These are phyloP conservation scores for Daldinia loculata DNA, from an alignment of 495 filamentous ascomycete species.

Conservation along the genomic window DNA sequence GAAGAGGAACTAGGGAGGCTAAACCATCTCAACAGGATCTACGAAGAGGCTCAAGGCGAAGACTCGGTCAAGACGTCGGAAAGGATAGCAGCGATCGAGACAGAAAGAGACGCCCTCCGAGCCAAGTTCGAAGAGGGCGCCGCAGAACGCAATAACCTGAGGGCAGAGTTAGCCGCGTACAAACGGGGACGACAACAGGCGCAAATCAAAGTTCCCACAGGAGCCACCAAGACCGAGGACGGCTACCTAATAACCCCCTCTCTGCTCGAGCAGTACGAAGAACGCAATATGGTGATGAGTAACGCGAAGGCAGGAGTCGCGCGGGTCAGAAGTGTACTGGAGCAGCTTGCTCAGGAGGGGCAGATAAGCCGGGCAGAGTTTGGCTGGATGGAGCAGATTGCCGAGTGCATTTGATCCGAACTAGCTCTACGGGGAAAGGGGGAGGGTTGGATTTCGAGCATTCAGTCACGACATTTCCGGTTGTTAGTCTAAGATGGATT, in stretches of 20 bases:
- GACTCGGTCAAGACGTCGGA: neutral
- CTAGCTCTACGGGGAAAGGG: neutral
- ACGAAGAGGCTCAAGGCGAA: constrained; percentile 33
- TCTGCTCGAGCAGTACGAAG: neutral
- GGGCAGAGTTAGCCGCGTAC: constrained; percentile 2
- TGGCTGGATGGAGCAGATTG: constrained; percentile 18
- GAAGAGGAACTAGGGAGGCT: constrained; percentile 23
- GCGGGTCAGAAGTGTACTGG: constrained; percentile 50
- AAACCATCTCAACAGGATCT: constrained; percentile 35
- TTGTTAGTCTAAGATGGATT: constrained; percentile 6
- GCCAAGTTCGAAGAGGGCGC: constrained; percentile 8
- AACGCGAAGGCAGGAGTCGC: constrained; percentile 13
- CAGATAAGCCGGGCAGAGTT: constrained; percentile 12
- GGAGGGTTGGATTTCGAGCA: neutral
- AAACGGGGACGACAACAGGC: neutral
- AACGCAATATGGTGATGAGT: constrained; percentile 7
- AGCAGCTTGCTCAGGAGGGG: constrained; percentile 49
- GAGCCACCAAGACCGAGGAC: neutral
- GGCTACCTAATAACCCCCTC: constrained; percentile 1
- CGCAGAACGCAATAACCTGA: constrained; percentile 4
- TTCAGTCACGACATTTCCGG: neutral
- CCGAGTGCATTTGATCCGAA: constrained; percentile 1
- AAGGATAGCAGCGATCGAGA: constrained; percentile 17
- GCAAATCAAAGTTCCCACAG: neutral
- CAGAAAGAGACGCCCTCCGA: constrained; percentile 9